Evolutionary conservation across 2,329 filamentous ascomycete species (phyloP).

Genomic region (Trichothecium roseum): DNA sequence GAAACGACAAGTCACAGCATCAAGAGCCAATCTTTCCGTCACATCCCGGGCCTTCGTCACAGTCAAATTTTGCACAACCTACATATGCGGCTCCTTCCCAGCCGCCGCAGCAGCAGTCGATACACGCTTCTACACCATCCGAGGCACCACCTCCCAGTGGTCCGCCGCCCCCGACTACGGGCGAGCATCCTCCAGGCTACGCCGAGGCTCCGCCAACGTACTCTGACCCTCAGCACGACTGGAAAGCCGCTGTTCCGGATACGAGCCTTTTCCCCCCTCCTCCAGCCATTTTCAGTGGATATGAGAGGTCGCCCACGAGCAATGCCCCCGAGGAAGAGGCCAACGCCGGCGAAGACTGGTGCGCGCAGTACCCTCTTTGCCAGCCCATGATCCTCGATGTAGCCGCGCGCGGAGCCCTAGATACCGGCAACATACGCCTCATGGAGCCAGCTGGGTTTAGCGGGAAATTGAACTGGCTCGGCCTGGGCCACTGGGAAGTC

Average conservation of each 20-base stretch:
- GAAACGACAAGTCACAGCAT: too few species aligned
- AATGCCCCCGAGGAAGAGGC: slow-evolving; percentile 59
- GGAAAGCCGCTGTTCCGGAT: slow-evolving; percentile 61
- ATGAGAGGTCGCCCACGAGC: slow-evolving; percentile 54
- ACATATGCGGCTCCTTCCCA: neutral
- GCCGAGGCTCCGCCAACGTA: slow-evolving; percentile 5
- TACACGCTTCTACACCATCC: slow-evolving; percentile 8
- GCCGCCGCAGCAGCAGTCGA: slow-evolving; percentile 5
- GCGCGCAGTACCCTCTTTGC: slow-evolving; percentile 46
- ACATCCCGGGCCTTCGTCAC: neutral
- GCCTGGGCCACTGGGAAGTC: slow-evolving; percentile 41
- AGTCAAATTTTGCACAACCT: neutral
- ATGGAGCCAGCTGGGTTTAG: slow-evolving; percentile 38
- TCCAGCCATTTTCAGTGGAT: slow-evolving; percentile 53
- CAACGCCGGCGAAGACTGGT: slow-evolving; percentile 57
- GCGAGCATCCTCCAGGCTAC: neutral
- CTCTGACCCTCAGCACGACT: slow-evolving; percentile 45
- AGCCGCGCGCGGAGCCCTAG: slow-evolving; percentile 35
- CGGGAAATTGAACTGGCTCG: slow-evolving; percentile 33
- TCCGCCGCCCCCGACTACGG: slow-evolving; percentile 4
- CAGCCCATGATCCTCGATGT: slow-evolving; percentile 38
- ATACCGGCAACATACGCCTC: slow-evolving; percentile 41
- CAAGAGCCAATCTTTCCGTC: too few species aligned
- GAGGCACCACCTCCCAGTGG: slow-evolving; percentile 9
- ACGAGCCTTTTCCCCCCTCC: slow-evolving; percentile 64